Conservation (phyloP, 108 stramenopile species). For the Skeletonema costatum region DNA sequence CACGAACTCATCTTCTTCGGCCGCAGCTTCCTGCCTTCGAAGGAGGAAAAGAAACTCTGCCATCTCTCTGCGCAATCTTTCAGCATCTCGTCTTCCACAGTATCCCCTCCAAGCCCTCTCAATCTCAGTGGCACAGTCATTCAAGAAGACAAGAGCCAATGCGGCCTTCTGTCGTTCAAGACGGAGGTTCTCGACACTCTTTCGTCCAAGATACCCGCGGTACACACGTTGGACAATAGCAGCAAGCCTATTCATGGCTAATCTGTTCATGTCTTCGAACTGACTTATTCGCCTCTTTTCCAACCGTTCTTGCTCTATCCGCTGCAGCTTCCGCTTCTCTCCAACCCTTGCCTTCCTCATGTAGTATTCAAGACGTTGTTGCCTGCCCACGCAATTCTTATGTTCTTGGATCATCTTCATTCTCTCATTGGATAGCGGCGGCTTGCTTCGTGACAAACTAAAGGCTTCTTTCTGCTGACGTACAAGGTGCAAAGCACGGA, state of each 20-base stretch:
- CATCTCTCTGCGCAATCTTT: conserved; percentile 30
- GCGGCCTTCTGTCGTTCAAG: neutral
- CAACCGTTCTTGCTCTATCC: conserved; percentile 22
- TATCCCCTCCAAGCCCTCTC: conserved; percentile 39
- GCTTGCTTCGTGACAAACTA: neutral
- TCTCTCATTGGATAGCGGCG: conserved; percentile 5
- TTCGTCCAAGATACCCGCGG: conserved; percentile 37
- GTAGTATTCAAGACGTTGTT: conserved; percentile 21
- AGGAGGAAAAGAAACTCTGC: conserved; percentile 17
- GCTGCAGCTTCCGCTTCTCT: conserved; percentile 19
- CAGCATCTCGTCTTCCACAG: conserved; percentile 35
- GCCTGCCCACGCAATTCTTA: conserved; percentile 20
- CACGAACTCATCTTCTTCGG: conserved; percentile 19
- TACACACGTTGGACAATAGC: conserved; percentile 26
- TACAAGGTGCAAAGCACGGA: conserved; percentile 20
- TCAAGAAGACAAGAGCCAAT: conserved; percentile 3
- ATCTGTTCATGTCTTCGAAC: conserved; percentile 11
- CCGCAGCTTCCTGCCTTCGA: conserved; percentile 31
- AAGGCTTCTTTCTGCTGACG: conserved; percentile 21
- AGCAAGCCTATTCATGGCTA: conserved; percentile 19
- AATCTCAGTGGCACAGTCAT: conserved; percentile 33
- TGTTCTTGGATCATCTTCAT: conserved; percentile 31
- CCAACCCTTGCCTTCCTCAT: conserved; percentile 37
- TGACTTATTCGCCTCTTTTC: conserved; percentile 18
- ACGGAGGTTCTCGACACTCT: neutral